Base-by-base conservation (phyloP, 164 flowering plant genomes). In the Tinospora cordifolia region DNA sequence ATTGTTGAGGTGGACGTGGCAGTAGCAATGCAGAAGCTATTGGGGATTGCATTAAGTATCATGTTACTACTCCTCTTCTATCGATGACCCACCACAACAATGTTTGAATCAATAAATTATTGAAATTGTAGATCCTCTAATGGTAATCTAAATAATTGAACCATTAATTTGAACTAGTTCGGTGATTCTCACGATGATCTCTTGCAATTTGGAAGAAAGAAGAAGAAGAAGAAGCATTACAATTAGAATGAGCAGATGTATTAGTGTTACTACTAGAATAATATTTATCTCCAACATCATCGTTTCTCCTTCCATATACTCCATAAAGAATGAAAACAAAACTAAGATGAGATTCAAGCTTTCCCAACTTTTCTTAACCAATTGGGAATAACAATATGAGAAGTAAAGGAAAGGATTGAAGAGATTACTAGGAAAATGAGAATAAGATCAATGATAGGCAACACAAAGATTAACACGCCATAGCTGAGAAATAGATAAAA, bases 301-400 rank as follows among this genome's bases (percentile, higher is more conserved):
- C 83, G 36, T 30, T 30, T 66, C 69, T 70, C 30, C 84, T 71
- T 6, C 87, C 77, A 12, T 90, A 83, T 66, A 90, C 65, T 14
- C 97, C 98, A 63, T 87, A 89, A 17, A 89, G 73, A 68, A 90
- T 85, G 10, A 93, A 27, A 89, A 85, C 60, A 86, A 24, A 8
- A 93, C 93, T 0, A 93, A 78, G 5, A 88, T 19, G 15, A 93
- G 63, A 63, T 85, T 93, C 46, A 93, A 67, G 0, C 83, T 77
- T 27, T 89, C 92, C 95, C 96, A 90, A 66, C 88, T 75, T 30
- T 75, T 84, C 79, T 76, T 83, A 13, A 92, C 84, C 8, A 81
- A 63, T 13, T 65, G 3, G 90, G 91, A 54, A 71, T 70, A 58
- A 84, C 24, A 41, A 82, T 69, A 0, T 84, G 83, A 24, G 83